Evolutionary conservation across 2,329 filamentous ascomycete species (phyloP).

Genomic region (Colletotrichum sp.): DNA sequence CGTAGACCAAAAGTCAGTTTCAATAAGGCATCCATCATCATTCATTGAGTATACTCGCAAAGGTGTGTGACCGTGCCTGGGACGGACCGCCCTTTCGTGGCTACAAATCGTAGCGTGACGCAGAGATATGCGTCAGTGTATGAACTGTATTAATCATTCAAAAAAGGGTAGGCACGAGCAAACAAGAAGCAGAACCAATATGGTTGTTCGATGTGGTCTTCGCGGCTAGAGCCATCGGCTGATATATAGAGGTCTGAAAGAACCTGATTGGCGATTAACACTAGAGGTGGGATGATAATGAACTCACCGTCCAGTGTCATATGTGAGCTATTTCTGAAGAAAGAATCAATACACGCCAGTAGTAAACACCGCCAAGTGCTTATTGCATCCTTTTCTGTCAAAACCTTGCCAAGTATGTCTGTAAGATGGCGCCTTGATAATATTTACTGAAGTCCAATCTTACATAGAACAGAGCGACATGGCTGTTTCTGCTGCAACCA

Average conservation of each 20-base stretch:
- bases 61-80: accelerated
- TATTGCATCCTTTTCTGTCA: not conserved
- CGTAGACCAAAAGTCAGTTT: not conserved
- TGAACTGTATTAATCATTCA: not conserved
- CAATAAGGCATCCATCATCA: not conserved
- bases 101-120: not conserved
- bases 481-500: accelerated
- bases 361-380: accelerated
- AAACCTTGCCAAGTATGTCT: accelerated
- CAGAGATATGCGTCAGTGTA: not conserved
- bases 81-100: not conserved
- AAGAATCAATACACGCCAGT: not conserved
- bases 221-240: not conserved
- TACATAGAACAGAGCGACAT: accelerated
- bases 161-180: not conserved
- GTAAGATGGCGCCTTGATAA: not conserved
- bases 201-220: no score
- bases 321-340: not conserved
- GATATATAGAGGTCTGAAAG: not conserved
- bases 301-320: not conserved
- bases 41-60: not conserved
- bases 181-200: not conserved
- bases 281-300: not conserved
- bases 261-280: not conserved
- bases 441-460: not conserved